Conservation (phyloP, 2,329 filamentous ascomycete genomes). For the Chaetomium strumarium region DNA sequence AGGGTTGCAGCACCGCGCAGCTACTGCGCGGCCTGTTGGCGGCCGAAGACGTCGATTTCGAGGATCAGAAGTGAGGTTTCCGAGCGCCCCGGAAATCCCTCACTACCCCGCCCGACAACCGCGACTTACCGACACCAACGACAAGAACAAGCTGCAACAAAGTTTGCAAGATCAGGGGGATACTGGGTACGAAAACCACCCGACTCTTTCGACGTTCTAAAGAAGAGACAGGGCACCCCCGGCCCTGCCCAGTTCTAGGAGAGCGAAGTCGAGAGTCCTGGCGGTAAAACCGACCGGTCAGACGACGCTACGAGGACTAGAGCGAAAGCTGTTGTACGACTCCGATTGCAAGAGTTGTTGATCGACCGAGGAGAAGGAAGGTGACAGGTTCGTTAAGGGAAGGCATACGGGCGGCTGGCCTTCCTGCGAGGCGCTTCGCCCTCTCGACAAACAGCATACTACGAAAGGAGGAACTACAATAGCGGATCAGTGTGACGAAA, state of each 20-base stretch:
- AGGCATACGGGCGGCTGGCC: neutral
- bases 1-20: neutral
- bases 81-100: neutral
- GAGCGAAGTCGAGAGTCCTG: neutral
- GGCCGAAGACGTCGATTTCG: neutral
- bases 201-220: neutral
- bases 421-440: no score
- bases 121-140: neutral
- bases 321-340: neutral
- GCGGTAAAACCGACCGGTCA: no score
- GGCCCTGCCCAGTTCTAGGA: no score
- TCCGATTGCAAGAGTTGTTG: neutral
- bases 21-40: neutral
- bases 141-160: neutral
- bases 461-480: no score
- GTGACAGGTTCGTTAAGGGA: neutral
- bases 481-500: no score
- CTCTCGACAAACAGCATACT: no score
- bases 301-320: no score
- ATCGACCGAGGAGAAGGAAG: neutral
- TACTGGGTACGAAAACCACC: neutral
- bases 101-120: neutral
- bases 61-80: neutral
- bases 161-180: no score
- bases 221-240: no score